Percentiles rank a stretch among this genome's conserved stretches.
These are phyloP conservation scores for Verticillium nubilum DNA, from an alignment of 2,329 filamentous ascomycete species.

Conservation along the genomic window DNA sequence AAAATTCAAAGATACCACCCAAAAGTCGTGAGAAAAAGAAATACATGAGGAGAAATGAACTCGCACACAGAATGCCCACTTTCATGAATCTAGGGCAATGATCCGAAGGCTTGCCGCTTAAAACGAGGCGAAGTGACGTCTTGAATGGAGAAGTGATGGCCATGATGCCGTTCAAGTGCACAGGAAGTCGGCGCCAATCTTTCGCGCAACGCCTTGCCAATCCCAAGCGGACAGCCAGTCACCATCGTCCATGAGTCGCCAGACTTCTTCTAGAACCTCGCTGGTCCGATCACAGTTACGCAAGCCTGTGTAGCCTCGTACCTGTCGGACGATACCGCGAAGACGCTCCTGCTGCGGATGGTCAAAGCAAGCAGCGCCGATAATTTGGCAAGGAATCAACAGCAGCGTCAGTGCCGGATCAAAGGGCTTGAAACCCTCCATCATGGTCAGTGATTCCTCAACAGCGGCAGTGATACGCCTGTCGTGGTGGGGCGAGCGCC, in stretches of 20 bases:
- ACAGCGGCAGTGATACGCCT: conserved; percentile 47
- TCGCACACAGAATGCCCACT: not conserved
- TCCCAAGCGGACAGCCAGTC: conserved; percentile 59
- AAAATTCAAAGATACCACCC: not conserved
- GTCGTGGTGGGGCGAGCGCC: conserved; percentile 44
- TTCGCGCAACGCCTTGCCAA: conserved; percentile 52
- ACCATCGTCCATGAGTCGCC: conserved; percentile 52
- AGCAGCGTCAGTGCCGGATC: conserved; percentile 56
- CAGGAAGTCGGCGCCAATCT: conserved; percentile 51
- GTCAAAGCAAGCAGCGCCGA: conserved; percentile 56
- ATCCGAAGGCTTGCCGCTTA: no score
- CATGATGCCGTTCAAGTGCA: conserved; percentile 27
- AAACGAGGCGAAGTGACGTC: no score
- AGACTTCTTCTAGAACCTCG: conserved; percentile 52
- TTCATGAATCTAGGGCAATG: not conserved
- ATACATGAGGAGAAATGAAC: not conserved
- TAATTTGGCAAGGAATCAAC: conserved; percentile 54
- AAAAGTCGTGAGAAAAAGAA: not conserved
- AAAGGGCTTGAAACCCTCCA: conserved; percentile 49
- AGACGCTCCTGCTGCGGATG: conserved; percentile 46
- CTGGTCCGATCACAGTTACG: conserved; percentile 50
- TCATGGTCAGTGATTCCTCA: conserved; percentile 48
- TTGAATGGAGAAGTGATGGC: no score
- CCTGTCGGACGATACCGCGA: conserved; percentile 39
- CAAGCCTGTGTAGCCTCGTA: conserved; percentile 55